phyloP scores from a whole-genome alignment of 2,329 filamentous ascomycete species.

The Magnaporthiopsis incrustans region DNA sequence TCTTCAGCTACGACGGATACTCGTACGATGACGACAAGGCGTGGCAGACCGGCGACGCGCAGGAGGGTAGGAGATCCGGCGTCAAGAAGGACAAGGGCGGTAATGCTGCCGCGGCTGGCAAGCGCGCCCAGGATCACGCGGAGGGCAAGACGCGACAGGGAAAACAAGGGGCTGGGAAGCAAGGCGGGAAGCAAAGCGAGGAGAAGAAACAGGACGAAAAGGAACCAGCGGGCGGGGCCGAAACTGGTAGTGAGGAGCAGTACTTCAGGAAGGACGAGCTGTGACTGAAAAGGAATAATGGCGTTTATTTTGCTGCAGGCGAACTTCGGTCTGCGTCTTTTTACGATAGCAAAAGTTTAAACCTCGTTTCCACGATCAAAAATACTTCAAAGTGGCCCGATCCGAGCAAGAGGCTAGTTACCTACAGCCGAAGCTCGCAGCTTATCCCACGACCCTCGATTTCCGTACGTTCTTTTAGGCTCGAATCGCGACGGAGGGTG shows the following conservation, averaged over 20 bases:
- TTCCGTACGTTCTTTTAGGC: too few relatives aligned
- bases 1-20: neutral
- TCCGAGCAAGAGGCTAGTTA: too few relatives aligned
- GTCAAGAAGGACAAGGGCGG: constrained; percentile 15
- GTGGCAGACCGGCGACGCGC: constrained; percentile 35
- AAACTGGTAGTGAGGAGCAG: constrained; percentile 36
- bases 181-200: neutral
- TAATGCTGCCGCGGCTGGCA: constrained; percentile 9
- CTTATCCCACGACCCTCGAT: too few relatives aligned
- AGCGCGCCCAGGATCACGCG: constrained; percentile 17
- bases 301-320: neutral
- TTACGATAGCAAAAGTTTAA: too few relatives aligned
- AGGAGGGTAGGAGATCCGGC: constrained; percentile 14
- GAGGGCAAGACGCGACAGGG: neutral
- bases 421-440: too few relatives aligned
- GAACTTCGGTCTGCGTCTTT: neutral
- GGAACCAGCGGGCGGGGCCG: constrained; percentile 13
- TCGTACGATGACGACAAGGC: constrained; percentile 26
- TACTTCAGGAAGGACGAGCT: constrained; percentile 40
- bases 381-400: too few relatives aligned
- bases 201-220: constrained; percentile 1
- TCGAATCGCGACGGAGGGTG: too few relatives aligned
- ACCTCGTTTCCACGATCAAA: too few relatives aligned
- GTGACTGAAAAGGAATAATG: constrained; percentile 19
- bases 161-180: neutral